phyloP scores from a whole-genome alignment of 352 stramenopile species.

The Phytophthora cactorum region DNA sequence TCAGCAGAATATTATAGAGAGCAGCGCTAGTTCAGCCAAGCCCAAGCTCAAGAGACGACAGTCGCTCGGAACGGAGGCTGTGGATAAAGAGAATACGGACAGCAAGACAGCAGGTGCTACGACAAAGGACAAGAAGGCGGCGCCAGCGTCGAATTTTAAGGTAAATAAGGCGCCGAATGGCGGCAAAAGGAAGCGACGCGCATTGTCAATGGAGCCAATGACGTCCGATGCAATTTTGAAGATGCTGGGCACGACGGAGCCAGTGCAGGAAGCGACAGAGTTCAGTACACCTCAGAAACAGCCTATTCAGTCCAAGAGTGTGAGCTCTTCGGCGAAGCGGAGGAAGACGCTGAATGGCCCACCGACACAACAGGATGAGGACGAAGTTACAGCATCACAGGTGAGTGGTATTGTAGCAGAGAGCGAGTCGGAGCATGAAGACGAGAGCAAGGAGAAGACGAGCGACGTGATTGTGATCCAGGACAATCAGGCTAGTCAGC shows the following conservation, averaged over 20 bases:
- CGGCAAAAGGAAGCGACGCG: constrained; percentile 47
- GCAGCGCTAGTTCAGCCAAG: background rate
- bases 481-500: constrained; percentile 30
- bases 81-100: constrained; percentile 3
- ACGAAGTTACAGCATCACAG: constrained; percentile 35
- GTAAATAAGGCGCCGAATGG: constrained; percentile 24
- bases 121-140: constrained; percentile 1
- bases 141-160: constrained; percentile 25
- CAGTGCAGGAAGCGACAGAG: constrained; percentile 5
- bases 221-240: constrained; percentile 68
- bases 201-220: constrained; percentile 75
- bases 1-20: constrained; percentile 33
- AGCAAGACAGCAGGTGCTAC: background rate
- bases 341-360: constrained; percentile 40
- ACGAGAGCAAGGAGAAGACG: constrained; percentile 2
- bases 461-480: constrained; percentile 25
- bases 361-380: constrained; percentile 31
- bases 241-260: constrained; percentile 42
- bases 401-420: constrained; percentile 43
- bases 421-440: constrained; percentile 42
- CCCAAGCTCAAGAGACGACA: constrained; percentile 33
- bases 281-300: constrained; percentile 36
- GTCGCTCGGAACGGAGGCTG: constrained; percentile 23
- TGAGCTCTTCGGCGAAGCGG: constrained; percentile 39
- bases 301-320: constrained; percentile 23